Conservation (phyloP, 257 asterid genomes). For the Mentha longifolia region DNA sequence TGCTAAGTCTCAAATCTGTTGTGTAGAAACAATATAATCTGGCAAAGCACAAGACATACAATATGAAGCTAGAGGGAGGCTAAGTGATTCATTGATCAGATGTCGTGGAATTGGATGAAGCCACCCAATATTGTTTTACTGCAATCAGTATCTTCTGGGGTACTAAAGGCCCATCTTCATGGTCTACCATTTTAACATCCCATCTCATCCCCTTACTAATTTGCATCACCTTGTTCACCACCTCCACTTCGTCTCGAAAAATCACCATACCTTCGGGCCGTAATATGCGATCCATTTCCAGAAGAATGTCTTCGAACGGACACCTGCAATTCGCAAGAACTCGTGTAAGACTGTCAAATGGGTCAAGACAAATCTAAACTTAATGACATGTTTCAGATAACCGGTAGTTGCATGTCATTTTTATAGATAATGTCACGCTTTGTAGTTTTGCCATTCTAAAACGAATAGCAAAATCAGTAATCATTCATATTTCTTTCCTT, state of each 20-base stretch:
- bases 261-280: slow-evolving; percentile 83
- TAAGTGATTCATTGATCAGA: slow-evolving; percentile 41
- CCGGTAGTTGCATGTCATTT: too few species aligned
- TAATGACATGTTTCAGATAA: too few species aligned
- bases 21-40: background rate
- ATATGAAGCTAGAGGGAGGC: background rate
- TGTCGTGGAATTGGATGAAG: slow-evolving; percentile 40
- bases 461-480: background rate
- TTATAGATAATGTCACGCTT: too few species aligned
- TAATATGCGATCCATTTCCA: slow-evolving; percentile 87
- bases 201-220: slow-evolving; percentile 81
- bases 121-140: slow-evolving; percentile 71
- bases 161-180: slow-evolving; percentile 90
- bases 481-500: too few species aligned
- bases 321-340: slow-evolving; percentile 52
- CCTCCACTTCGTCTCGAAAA: slow-evolving; percentile 79
- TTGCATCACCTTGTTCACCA: slow-evolving; percentile 70
- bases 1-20: too few species aligned
- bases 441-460: too few species aligned
- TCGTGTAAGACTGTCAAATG: too few species aligned
- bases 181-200: slow-evolving; percentile 77
- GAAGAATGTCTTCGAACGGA: slow-evolving; percentile 77
- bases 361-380: too few species aligned
- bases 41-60: background rate
- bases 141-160: slow-evolving; percentile 83